These are phyloP conservation scores for Linum lewisii DNA, from an alignment of 345 rosid genomes.

Conservation along the genomic window DNA sequence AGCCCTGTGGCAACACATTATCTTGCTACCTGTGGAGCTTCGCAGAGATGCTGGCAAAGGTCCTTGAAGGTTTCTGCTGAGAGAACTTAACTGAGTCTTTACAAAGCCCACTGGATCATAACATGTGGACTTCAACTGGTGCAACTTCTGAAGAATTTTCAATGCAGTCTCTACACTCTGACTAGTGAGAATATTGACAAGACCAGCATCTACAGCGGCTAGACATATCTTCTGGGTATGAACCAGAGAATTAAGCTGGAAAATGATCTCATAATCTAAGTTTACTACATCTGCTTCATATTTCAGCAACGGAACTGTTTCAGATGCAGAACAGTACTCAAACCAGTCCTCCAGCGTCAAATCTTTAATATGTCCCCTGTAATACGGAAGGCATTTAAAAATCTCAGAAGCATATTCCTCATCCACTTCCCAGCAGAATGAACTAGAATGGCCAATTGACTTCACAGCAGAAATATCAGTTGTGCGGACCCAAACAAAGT, in stretches of 20 bases:
- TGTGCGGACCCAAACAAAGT: conserved; percentile 79
- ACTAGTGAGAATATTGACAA: conserved; percentile 36
- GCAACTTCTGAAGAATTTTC: conserved; percentile 56
- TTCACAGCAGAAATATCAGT: conserved; percentile 57
- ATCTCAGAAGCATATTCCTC: conserved; percentile 35
- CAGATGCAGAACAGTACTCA: conserved; percentile 35
- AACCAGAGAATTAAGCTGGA: conserved; percentile 71
- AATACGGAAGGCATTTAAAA: conserved; percentile 46
- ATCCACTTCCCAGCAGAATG: conserved; percentile 52
- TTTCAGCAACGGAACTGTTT: conserved; percentile 57
- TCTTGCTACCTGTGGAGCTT: conserved; percentile 36
- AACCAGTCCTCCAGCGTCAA: conserved; percentile 32
- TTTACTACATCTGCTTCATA: conserved; percentile 20
- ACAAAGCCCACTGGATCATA: conserved; percentile 54
- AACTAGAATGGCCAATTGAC: conserved; percentile 57
- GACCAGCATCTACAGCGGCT: conserved; percentile 33
- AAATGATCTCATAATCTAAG: conserved; percentile 62
- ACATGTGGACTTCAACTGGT: conserved; percentile 47
- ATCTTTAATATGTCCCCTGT: conserved; percentile 27
- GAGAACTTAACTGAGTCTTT: conserved; percentile 29
- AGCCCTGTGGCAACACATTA: conserved; percentile 78
- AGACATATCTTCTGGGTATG: conserved; percentile 72
- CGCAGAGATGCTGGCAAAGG: conserved; percentile 31
- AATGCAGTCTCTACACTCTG: conserved; percentile 37
- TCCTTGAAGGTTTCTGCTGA: conserved; percentile 27